Evolutionary conservation across 2,329 filamentous ascomycete species (phyloP), one percentile per base, ranked within the genome.

Genomic region (Colletotrichum echinochloae): DNA sequence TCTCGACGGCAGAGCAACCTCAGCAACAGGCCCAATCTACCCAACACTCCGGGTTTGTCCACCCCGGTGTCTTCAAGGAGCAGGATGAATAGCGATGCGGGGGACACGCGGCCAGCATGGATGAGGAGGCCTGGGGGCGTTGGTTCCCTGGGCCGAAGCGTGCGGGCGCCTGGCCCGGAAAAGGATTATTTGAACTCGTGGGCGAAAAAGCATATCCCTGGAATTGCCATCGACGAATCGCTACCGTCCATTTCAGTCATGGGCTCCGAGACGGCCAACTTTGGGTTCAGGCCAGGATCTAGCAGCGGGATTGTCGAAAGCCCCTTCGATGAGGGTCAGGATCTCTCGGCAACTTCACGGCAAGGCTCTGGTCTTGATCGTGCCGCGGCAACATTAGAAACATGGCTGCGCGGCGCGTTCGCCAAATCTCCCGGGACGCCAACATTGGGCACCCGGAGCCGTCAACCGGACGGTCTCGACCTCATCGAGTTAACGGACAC

Each of bases 91-190:
- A 85, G 81, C 72, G 81, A 80, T 37, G 78, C 76, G 6, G 77
- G 78, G 4, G 83, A 86, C 56, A 70, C 74, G 16, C 77, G 82
- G 28, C 85, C 88, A 2, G 83, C 84, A 5, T 92, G 93, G 83
- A 91, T 98, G 80, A 89, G 91, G 51, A 92, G 94, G 1, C 94
- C 95, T 2, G 95, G 95, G 26, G 95, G 94, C 18, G 94, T 98
- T 1, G 95, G 95, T 9, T 94, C 94, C 0, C 88, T 98, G 79
- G 87, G 87, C 41, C 89, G 88, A 74, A 90, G 88, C 74, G 90
- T 93, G 39, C 89, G 90, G 62, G 89, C 88, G 16, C 93, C 94
- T 0, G 95, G 95, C 0, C 95, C 95, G 3, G 94, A 93, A 9
- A 90, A 92, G 74, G 95, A 98, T 79, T 89, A 90, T 7, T 83